phyloP scores from a whole-genome alignment of 2,329 filamentous ascomycete species.

The Leptodontidium sp. region DNA sequence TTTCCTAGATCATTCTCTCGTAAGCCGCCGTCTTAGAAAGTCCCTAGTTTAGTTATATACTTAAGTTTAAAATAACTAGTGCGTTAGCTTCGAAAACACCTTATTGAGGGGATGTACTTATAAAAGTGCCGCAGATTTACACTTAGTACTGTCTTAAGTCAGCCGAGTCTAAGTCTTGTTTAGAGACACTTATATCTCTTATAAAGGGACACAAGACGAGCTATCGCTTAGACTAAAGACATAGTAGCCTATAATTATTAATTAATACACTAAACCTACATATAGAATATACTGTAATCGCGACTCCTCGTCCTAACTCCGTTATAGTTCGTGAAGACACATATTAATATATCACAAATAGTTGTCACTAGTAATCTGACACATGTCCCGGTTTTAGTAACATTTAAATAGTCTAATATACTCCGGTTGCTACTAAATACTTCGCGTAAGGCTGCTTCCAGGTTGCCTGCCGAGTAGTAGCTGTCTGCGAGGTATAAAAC shows the following conservation, averaged over 20 bases:
- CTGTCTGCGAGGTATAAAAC: slow-evolving; percentile 9
- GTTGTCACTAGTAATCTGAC: background rate
- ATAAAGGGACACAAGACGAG: background rate
- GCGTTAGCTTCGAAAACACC: background rate
- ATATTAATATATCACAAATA: background rate
- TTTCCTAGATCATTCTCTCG: background rate
- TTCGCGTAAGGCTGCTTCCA: slow-evolving; percentile 3
- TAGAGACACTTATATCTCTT: background rate
- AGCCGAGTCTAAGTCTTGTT: background rate
- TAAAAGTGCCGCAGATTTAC: slow-evolving; percentile 4
- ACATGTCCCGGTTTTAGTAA: background rate
- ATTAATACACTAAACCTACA: background rate
- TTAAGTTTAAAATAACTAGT: slow-evolving; percentile 9
- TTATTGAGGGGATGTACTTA: background rate
- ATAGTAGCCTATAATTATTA: slow-evolving; percentile 4
- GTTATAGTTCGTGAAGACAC: too few species aligned
- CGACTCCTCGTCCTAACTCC: background rate
- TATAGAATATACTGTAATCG: background rate
- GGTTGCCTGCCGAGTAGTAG: slow-evolving; percentile 3
- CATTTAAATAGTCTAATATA: background rate
- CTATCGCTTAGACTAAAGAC: background rate
- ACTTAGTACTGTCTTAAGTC: background rate
- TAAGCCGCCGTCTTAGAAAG: slow-evolving; percentile 9
- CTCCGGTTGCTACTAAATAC: background rate
- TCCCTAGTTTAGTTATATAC: background rate